Evolutionary conservation across 352 stramenopile species (phyloP), one percentile per base, ranked within the genome.

Genomic region (Saprolegnia parasitica): DNA sequence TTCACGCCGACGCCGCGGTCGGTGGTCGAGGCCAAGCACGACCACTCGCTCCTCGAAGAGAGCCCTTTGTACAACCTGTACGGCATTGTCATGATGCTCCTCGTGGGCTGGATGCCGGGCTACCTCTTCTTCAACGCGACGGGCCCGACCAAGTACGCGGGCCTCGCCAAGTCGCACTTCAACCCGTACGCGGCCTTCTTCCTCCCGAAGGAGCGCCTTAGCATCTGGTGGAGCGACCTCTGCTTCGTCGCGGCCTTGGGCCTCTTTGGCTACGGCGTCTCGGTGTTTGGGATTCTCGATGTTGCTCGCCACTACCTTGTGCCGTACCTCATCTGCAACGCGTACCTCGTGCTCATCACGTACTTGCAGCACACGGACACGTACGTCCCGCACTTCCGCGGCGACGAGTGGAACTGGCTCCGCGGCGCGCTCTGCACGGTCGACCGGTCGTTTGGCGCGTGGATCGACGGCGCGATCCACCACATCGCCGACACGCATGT

Each of bases 401-500:
- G 89, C 35, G 81, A 88, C 57, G 86, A 98, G 76, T 99, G 96
- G 96, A 98, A 81, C 67, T 99, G 96, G 96, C 86, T 99, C 65
- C 90, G 91, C 46, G 97, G 97, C 57, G 96, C 96, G 5, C 80
- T 99, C 21, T 97, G 86, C 77, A 99, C 97, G 1, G 97, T 99
- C 65, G 97, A 99, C 81, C 90, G 97, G n/a, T 91, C 90, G 1
- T 99, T 98, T 70, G 93, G 96, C 54, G 68, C 81, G 45, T 97
- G 98, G 73, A 91, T 99, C 65, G 95, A 99, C 78, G 89, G 94
- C 71, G 95, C 98, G 67, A 88, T 99, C 75, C 97, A 99, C 84
- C 95, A 96, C 80, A 99, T 99, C 77, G 88, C 93, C 40, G 94
- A 97, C 82, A 99, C 96, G 45, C 97, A 99, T 81, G 96, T 99